phyloP scores from a whole-genome alignment of 495 filamentous ascomycete species.

The Podospora pseudocomata region DNA sequence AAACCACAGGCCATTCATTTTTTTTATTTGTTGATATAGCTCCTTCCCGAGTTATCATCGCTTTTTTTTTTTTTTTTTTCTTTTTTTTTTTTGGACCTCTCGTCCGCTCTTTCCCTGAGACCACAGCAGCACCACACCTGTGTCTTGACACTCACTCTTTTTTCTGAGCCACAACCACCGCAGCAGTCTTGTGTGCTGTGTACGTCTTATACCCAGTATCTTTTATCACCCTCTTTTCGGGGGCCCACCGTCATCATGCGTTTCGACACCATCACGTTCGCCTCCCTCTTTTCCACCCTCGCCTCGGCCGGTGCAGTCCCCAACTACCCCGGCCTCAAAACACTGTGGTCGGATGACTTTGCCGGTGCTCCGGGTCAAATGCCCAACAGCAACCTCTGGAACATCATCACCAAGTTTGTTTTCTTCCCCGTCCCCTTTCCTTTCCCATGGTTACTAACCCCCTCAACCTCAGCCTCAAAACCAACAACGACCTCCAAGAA shows the following conservation, averaged over 20 bases:
- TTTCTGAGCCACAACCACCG: background rate
- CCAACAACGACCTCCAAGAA: slow-evolving; percentile 44
- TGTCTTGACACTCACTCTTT: background rate
- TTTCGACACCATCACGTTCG: slow-evolving; percentile 12
- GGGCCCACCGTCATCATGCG: slow-evolving; percentile 21
- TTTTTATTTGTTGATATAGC: background rate
- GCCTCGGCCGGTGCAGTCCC: slow-evolving; percentile 23
- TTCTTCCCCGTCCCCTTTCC: background rate
- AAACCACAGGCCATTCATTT: slow-evolving; percentile 4
- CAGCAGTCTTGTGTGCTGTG: background rate
- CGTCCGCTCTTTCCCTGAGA: background rate
- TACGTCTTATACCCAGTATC: slow-evolving; percentile 1
- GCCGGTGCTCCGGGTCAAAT: slow-evolving; percentile 20
- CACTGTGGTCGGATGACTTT: slow-evolving; percentile 32
- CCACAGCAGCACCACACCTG: background rate
- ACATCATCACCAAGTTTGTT: slow-evolving; percentile 33
- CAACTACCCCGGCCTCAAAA: slow-evolving; percentile 25
- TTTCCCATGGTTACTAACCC: background rate
- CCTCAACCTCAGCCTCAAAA: slow-evolving; percentile 29
- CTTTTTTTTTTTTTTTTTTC: background rate
- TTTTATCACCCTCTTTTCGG: background rate
- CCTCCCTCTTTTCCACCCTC: slow-evolving; percentile 25
- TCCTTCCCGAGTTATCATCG: background rate
- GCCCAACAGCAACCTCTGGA: slow-evolving; percentile 35
- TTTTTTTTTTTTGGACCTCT: background rate